Conservation (phyloP, 805 yeast species). For the Zygoascus ofunaensis region DNA sequence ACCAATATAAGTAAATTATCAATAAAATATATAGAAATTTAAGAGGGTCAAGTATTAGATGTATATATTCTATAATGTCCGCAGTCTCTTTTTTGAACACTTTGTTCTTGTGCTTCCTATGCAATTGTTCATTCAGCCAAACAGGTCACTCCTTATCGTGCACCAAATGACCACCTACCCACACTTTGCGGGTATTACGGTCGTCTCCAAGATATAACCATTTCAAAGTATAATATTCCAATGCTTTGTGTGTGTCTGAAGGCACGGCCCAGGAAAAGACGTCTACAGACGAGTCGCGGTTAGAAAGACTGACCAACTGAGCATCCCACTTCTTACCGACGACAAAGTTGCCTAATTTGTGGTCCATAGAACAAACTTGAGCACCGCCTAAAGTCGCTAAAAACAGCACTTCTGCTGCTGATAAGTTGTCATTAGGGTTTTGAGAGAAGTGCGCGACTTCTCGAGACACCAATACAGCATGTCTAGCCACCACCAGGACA, state of each 20-base stretch:
- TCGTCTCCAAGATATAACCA: constrained; percentile 96
- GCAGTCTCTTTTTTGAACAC: too few species aligned
- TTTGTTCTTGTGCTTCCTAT: too few species aligned
- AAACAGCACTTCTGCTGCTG: constrained; percentile 62
- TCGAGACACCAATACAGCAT: constrained; percentile 62
- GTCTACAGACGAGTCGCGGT: constrained; percentile 55
- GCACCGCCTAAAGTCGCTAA: constrained; percentile 92
- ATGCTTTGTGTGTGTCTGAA: constrained; percentile 25
- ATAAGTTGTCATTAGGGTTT: constrained; percentile 40
- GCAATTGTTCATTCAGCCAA: too few species aligned
- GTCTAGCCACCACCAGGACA: constrained; percentile 55
- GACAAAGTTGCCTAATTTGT: constrained; percentile 58
- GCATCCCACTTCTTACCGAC: constrained; percentile 78
- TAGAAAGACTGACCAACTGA: constrained; percentile 59
- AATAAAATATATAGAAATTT: too few species aligned
- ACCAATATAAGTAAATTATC: too few species aligned
- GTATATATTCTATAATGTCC: too few species aligned
- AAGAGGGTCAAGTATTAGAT: too few species aligned
- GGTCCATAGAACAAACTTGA: constrained; percentile 49
- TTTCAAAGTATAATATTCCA: constrained; percentile 59
- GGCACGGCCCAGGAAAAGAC: constrained; percentile 62
- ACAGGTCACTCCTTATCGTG: too few species aligned
- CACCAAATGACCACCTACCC: constrained; percentile 71
- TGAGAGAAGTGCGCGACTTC: constrained; percentile 53
- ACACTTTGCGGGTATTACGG: constrained; percentile 70